These are phyloP conservation scores for Helicostylum pulchrum DNA, from an alignment of 192 early-diverging fungal genomes.

Conservation along the genomic window DNA sequence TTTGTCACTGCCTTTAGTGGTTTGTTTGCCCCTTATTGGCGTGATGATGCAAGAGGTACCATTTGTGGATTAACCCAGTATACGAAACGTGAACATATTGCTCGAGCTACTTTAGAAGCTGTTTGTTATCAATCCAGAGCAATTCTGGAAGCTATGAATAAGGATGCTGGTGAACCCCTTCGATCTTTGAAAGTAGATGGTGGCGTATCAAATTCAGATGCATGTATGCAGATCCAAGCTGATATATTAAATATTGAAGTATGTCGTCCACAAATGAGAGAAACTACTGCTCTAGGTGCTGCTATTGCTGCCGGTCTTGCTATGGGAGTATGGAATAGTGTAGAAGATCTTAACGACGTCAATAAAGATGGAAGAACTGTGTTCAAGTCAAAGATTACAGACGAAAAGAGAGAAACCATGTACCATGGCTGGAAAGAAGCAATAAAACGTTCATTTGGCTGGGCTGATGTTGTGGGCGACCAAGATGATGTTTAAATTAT, in stretches of 20 bases:
- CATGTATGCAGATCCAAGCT: slow-evolving; percentile 91
- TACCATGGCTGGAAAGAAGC: slow-evolving; percentile 74
- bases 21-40: slow-evolving; percentile 94
- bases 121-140: slow-evolving; percentile 89
- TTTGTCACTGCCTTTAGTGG: slow-evolving; percentile 95
- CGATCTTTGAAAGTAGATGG: slow-evolving; percentile 86
- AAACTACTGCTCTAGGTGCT: slow-evolving; percentile 90
- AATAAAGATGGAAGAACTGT: slow-evolving; percentile 45
- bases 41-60: slow-evolving; percentile 82
- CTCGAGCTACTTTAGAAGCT: slow-evolving; percentile 85
- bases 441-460: slow-evolving; percentile 64
- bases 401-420: slow-evolving; percentile 57
- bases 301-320: slow-evolving; percentile 86
- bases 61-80: slow-evolving; percentile 89
- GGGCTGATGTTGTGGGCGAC: slow-evolving; percentile 34
- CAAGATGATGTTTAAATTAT: not conserved
- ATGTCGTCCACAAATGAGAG: slow-evolving; percentile 79
- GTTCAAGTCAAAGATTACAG: slow-evolving; percentile 45
- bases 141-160: slow-evolving; percentile 87
- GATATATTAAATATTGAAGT: slow-evolving; percentile 80
- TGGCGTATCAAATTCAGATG: slow-evolving; percentile 87
- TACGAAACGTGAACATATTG: slow-evolving; percentile 80
- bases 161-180: slow-evolving; percentile 66
- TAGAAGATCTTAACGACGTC: slow-evolving; percentile 53
- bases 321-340: slow-evolving; percentile 59